These are phyloP conservation scores for Cercospora nicotianae DNA, from an alignment of 2,329 filamentous ascomycete genomes.

Conservation along the genomic window DNA sequence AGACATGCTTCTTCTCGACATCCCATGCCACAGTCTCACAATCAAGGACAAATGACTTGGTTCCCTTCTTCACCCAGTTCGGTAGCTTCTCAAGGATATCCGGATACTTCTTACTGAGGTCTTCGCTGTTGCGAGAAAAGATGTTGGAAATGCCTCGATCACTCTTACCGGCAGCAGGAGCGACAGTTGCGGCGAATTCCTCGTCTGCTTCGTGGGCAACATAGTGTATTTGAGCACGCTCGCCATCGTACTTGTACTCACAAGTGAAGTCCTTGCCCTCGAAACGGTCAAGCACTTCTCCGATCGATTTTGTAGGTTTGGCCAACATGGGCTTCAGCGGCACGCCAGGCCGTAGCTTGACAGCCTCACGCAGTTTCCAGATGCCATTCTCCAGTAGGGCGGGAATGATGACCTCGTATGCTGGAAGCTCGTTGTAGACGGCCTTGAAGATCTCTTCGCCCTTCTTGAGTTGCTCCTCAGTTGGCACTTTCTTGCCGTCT, in stretches of 20 bases:
- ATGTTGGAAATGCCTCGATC: conserved; percentile 81
- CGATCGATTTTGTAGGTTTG: conserved; percentile 97
- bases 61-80: conserved; percentile 84
- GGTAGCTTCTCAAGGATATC: conserved; percentile 87
- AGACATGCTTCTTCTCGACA: conserved; percentile 86
- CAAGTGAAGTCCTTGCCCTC: conserved; percentile 95
- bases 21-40: conserved; percentile 99
- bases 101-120: conserved; percentile 95
- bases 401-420: conserved; percentile 92
- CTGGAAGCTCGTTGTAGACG: conserved; percentile 84
- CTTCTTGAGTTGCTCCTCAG: conserved; percentile 73
- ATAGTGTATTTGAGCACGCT: conserved; percentile 97
- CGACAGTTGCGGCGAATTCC: conserved; percentile 62
- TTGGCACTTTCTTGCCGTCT: conserved; percentile 67
- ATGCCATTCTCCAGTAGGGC: conserved; percentile 86
- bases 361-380: conserved; percentile 75
- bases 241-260: conserved; percentile 98
- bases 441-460: conserved; percentile 85
- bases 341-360: conserved; percentile 89
- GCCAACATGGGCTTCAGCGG: conserved; percentile 98
- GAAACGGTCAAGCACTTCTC: conserved; percentile 94
- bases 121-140: conserved; percentile 96
- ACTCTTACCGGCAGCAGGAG: conserved; percentile 63
- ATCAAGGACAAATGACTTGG: conserved; percentile 95
- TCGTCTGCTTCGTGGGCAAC: conserved; percentile 76